Percentiles rank a stretch among this genome's conserved stretches.
Conservation (phyloP, 129 eudicot species). For the Centrapalus pauciflorus region DNA sequence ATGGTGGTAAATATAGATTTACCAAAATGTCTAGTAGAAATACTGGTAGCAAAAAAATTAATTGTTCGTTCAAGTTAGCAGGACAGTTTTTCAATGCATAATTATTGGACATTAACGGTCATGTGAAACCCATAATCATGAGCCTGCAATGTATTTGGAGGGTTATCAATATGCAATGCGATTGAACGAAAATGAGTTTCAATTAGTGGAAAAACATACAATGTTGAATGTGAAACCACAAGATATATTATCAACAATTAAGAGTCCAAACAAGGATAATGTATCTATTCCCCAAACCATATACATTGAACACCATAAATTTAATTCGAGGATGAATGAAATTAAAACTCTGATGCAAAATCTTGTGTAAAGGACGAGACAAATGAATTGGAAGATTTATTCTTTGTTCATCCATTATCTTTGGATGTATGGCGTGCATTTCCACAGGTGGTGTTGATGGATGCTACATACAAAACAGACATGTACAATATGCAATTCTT, state of each 20-base stretch:
- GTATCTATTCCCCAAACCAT: neutral
- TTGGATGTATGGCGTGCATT: neutral
- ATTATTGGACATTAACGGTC: neutral
- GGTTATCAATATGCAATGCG: neutral
- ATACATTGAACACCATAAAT: neutral
- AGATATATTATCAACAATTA: neutral
- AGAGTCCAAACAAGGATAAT: neutral
- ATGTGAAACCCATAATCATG: neutral
- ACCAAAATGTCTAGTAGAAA: too few species aligned
- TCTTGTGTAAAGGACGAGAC: neutral
- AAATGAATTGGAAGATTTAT: neutral
- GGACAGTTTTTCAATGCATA: neutral
- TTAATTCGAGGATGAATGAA: neutral
- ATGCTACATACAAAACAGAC: neutral
- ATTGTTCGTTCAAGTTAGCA: neutral
- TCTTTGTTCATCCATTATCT: neutral
- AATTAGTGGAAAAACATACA: neutral
- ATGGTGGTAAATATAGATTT: too few species aligned
- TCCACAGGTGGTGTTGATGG: neutral
- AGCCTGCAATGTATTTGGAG: neutral
- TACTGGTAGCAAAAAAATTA: too few species aligned
- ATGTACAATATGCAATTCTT: neutral
- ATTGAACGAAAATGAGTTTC: neutral
- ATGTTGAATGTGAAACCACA: neutral
- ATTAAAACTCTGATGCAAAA: neutral